These are phyloP conservation scores for Lenwebbia sp. DNA, from an alignment of 345 rosid genomes.

Conservation along the genomic window DNA sequence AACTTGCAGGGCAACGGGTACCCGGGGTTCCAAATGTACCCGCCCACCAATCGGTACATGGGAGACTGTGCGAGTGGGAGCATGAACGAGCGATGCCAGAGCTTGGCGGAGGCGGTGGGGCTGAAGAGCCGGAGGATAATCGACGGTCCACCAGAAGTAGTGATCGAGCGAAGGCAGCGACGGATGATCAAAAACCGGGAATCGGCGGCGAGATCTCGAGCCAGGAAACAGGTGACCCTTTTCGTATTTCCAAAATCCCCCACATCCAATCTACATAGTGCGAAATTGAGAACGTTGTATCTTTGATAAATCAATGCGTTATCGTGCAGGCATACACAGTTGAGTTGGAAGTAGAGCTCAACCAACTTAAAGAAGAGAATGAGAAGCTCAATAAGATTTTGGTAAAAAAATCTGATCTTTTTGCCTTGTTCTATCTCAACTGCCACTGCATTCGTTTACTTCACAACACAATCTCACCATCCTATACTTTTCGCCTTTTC, in stretches of 20 bases:
- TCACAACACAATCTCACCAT: not conserved
- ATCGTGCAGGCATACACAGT: constrained; percentile 73
- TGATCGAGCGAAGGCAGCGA: constrained; percentile 71
- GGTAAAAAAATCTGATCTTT: constrained; percentile 25
- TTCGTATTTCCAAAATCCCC: not conserved
- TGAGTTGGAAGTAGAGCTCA: constrained; percentile 73
- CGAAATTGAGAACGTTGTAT: not conserved
- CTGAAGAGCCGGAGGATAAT: constrained; percentile 30
- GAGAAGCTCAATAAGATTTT: constrained; percentile 43
- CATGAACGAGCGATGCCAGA: constrained; percentile 18
- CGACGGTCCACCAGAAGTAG: constrained; percentile 65
- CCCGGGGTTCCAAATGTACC: constrained; percentile 8
- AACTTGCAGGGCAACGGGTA: constrained; percentile 16
- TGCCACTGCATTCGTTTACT: not conserved
- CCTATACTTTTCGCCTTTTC: not conserved
- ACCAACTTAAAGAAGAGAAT: constrained; percentile 76
- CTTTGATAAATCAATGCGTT: not conserved
- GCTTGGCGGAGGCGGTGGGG: constrained; percentile 17
- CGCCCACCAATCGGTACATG: constrained; percentile 8
- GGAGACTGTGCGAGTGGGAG: constrained; percentile 25
- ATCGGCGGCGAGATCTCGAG: constrained; percentile 92
- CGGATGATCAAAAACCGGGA: constrained; percentile 93
- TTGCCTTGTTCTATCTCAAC: not conserved
- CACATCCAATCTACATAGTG: not conserved
- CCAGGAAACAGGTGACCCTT: constrained; percentile 65